phyloP scores from a whole-genome alignment of 2,329 filamentous ascomycete species.

The Diaporthe vexans region DNA sequence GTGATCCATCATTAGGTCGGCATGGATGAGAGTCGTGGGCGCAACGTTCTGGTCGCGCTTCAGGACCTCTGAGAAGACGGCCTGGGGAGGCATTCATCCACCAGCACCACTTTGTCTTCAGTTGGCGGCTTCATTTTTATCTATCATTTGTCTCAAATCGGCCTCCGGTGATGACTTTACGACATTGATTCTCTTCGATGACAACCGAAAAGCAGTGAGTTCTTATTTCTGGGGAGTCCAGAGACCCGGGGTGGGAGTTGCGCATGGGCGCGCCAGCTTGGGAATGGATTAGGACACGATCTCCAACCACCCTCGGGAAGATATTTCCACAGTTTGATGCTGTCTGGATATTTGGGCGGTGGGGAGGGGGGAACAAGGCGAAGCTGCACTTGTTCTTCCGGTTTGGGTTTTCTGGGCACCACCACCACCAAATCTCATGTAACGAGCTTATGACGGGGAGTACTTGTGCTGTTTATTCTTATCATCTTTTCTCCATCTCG shows the following conservation, averaged over 20 bases:
- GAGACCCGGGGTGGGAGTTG: background rate
- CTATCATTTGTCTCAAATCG: constrained; percentile 43
- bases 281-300: too few species aligned
- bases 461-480: constrained; percentile 9
- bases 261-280: background rate
- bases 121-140: constrained; percentile 46
- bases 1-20: background rate
- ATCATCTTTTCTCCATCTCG: too few species aligned
- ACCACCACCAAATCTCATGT: constrained; percentile 29
- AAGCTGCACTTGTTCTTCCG: constrained; percentile 8
- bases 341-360: constrained; percentile 7
- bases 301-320: background rate
- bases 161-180: constrained; percentile 53
- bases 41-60: background rate
- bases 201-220: constrained; percentile 35
- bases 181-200: constrained; percentile 46
- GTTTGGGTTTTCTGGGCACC: constrained; percentile 4
- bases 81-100: constrained; percentile 40
- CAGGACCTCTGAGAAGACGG: background rate
- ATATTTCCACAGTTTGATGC: constrained; percentile 21
- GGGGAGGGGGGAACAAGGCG: constrained; percentile 6
- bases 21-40: background rate
- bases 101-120: background rate
- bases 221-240: constrained; percentile 5
- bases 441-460: constrained; percentile 40